These are phyloP conservation scores for Plasmodium berghei DNA, from an alignment of 169 alveolate species.

Conservation along the genomic window DNA sequence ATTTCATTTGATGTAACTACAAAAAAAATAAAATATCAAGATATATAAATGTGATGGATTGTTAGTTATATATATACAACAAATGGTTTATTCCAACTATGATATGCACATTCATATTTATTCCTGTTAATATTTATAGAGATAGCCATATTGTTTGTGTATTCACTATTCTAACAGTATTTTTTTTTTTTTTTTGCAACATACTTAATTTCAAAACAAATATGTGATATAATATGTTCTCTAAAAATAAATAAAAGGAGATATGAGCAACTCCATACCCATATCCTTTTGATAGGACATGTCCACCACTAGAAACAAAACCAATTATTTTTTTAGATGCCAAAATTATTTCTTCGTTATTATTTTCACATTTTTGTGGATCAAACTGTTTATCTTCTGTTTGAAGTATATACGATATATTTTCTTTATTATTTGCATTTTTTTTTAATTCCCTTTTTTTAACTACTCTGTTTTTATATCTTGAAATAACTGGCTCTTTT, in stretches of 20 bases:
- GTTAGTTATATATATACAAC: not conserved
- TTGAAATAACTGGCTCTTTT: constrained; percentile 31
- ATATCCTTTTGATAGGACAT: constrained; percentile 68
- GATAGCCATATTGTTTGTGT: no score
- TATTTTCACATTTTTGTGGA: not conserved
- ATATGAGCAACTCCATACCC: constrained; percentile 70
- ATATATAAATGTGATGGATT: not conserved
- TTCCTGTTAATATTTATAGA: not conserved
- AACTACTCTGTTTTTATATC: constrained; percentile 41
- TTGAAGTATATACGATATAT: not conserved
- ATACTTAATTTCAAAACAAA: constrained; percentile 49
- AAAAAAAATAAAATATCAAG: not conserved
- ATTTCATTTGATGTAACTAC: constrained; percentile 19
- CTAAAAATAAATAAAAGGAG: constrained; percentile 34
- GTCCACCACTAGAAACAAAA: constrained; percentile 73
- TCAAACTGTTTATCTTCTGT: not conserved
- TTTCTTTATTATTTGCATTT: not conserved
- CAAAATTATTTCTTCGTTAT: constrained; percentile 44
- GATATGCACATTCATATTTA: not conserved
- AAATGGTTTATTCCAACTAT: no score
- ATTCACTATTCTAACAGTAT: no score
- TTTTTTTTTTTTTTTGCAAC: no score
- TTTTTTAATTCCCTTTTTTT: constrained; percentile 4
- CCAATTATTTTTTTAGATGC: constrained; percentile 70
- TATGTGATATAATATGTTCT: constrained; percentile 40